phyloP scores from a whole-genome alignment of 164 flowering plant genomes.

The Pachysandra terminalis region DNA sequence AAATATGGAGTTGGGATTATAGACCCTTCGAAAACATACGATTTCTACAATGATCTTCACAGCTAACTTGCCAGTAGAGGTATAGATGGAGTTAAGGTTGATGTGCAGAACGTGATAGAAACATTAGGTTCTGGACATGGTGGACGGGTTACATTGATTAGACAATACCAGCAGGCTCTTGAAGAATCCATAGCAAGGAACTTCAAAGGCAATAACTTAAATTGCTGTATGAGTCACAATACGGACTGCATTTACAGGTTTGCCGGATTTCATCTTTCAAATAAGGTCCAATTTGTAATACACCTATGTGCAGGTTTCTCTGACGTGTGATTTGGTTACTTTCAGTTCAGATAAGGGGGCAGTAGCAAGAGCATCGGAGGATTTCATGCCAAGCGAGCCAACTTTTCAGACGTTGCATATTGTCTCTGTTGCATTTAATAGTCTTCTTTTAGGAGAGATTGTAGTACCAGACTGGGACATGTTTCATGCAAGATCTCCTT shows the following conservation, averaged over 20 bases:
- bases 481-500: constrained; percentile 54
- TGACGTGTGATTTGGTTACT: neutral
- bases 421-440: constrained; percentile 68
- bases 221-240: constrained; percentile 69
- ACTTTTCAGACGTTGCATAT: constrained; percentile 65
- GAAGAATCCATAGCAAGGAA: constrained; percentile 58
- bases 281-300: no score
- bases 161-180: constrained; percentile 53
- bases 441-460: constrained; percentile 75
- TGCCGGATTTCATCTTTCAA: neutral
- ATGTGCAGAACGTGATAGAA: constrained; percentile 67
- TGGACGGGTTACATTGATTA: constrained; percentile 59
- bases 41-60: constrained; percentile 75
- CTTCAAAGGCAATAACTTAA: constrained; percentile 51
- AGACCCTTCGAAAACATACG: constrained; percentile 49
- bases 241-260: constrained; percentile 63
- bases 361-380: constrained; percentile 76
- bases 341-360: constrained; percentile 59
- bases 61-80: constrained; percentile 57
- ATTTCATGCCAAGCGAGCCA: constrained; percentile 76
- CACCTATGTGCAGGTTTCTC: no score
- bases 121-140: constrained; percentile 70
- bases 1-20: constrained; percentile 63
- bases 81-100: constrained; percentile 85
- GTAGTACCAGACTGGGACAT: constrained; percentile 89